Evolutionary conservation across 139 green algal species (phyloP), one percentile per base, ranked within the genome.

Genomic region (Volvox africanus): DNA sequence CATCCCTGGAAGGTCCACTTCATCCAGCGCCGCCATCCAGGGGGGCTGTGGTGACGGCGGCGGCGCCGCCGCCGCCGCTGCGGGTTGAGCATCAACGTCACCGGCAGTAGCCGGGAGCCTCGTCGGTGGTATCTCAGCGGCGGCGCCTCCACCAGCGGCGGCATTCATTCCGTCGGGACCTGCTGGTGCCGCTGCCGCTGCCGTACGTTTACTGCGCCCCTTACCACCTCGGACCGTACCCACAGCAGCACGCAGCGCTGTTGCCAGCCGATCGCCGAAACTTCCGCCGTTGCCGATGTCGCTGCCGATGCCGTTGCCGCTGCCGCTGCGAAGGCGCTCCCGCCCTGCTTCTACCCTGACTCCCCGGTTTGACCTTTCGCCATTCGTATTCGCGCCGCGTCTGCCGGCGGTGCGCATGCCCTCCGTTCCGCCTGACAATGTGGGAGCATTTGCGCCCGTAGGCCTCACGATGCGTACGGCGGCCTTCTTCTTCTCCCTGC

Each of bases 401-500:
- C 44, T 55, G 44, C 44, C 9, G 9, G 44, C 44, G 5, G 44
- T 55, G 75, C 32, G 1, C 30, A 61, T 0, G 1, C 5, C 32
- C 24, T 81, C 75, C n/a, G 14, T 36, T 22, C 36, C 37, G 37
- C 76, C 24, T 5, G 35, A 17, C 44, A 55, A 14, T 55, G 44
- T 14, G 44, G 5, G 44, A 55, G 44, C 9, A 55, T 3, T 84
- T 44, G 80, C 24, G 80, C 28, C 14, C 11, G 36, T 35, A 3
- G 80, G 80, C 50, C 30, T 55, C 21, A 71, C 20, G 24, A 86
- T 86, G 22, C 50, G 80, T 37, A 86, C 80, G 26, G 80, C 44
- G 22, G 50, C 1, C 80, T 71, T 86, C 80, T 86, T 86, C 12
- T 44, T n/a, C 13, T 28, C 28, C 44, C 80, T 86, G 80, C 80